phyloP scores from a whole-genome alignment of 2,329 filamentous ascomycete species.

The Aspergillus amoenus region DNA sequence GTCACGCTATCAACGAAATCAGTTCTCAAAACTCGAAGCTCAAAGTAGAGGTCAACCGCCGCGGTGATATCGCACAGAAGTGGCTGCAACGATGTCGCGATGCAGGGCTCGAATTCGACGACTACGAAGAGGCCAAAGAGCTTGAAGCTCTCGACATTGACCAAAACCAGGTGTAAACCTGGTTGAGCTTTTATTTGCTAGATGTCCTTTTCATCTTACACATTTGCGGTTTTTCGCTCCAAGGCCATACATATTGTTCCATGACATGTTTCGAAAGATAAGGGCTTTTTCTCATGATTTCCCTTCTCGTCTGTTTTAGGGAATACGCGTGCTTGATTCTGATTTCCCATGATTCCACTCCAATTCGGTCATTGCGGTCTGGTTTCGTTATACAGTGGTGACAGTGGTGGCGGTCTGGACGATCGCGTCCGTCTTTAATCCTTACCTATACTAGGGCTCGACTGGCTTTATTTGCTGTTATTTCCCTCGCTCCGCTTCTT shows the following conservation, averaged over 20 bases:
- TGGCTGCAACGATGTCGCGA: conserved; percentile 49
- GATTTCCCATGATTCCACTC: conserved; percentile 6
- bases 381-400: conserved; percentile 9
- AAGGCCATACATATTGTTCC: conserved; percentile 24
- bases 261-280: conserved; percentile 24
- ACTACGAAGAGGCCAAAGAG: conserved; percentile 46
- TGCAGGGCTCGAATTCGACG: conserved; percentile 49
- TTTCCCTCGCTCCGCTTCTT: conserved; percentile 12
- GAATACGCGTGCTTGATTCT: background rate
- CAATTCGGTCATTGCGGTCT: conserved; percentile 5
- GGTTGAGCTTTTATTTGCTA: background rate
- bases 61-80: conserved; percentile 66
- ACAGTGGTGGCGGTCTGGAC: background rate
- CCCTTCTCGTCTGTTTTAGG: conserved; percentile 13
- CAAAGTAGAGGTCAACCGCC: conserved; percentile 84
- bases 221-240: background rate
- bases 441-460: conserved; percentile 13
- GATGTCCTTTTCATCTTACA: background rate
- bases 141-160: conserved; percentile 39
- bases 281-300: conserved; percentile 19
- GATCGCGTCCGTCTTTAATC: background rate
- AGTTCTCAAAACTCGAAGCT: conserved; percentile 93
- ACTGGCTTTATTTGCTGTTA: conserved; percentile 18
- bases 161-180: conserved; percentile 24
- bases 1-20: conserved; percentile 69